Evolutionary conservation across 495 filamentous ascomycete species (phyloP).

Genomic region (Lasiosphaeria miniovina): DNA sequence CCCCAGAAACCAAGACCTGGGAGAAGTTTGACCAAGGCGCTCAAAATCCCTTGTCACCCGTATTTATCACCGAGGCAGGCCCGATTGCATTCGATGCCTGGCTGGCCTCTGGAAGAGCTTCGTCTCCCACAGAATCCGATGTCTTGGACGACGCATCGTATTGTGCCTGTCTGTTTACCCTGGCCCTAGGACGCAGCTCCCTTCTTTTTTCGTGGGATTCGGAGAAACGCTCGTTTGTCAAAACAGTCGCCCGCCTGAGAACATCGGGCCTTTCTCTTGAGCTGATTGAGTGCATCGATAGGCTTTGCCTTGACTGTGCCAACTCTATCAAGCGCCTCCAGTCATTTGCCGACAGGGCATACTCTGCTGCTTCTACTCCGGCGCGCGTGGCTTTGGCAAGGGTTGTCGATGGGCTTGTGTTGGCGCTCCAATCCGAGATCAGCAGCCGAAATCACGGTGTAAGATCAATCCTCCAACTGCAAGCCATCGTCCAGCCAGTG

Average conservation of each 20-base stretch:
- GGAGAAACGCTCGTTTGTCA: conserved; percentile 55
- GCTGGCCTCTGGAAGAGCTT: conserved; percentile 34
- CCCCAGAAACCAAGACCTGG: conserved; percentile 63
- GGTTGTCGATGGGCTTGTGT: conserved; percentile 53
- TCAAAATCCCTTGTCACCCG: conserved; percentile 16
- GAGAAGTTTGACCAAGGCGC: conserved; percentile 60
- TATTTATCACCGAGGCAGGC: conserved; percentile 78
- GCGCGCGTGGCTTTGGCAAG: conserved; percentile 61
- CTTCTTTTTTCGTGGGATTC: conserved; percentile 70
- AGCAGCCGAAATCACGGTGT: conserved; percentile 38
- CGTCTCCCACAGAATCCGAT: conserved; percentile 20
- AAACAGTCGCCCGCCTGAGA: conserved; percentile 51
- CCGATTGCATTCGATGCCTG: conserved; percentile 69
- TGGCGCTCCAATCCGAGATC: conserved; percentile 55
- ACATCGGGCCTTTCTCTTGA: conserved; percentile 66
- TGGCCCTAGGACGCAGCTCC: conserved; percentile 80
- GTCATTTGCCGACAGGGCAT: conserved; percentile 50
- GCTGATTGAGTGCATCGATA: conserved; percentile 55
- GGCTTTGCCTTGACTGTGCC: conserved; percentile 57
- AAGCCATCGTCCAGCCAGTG: conserved; percentile 60
- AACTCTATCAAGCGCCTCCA: conserved; percentile 53
- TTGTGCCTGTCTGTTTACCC: conserved; percentile 60
- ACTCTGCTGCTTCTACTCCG: conserved; percentile 42
- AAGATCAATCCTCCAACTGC: conserved; percentile 65
- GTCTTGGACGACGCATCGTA: conserved; percentile 49